phyloP scores from a whole-genome alignment of 768 basidiomycete species.

The Rhodotorula graminis region DNA sequence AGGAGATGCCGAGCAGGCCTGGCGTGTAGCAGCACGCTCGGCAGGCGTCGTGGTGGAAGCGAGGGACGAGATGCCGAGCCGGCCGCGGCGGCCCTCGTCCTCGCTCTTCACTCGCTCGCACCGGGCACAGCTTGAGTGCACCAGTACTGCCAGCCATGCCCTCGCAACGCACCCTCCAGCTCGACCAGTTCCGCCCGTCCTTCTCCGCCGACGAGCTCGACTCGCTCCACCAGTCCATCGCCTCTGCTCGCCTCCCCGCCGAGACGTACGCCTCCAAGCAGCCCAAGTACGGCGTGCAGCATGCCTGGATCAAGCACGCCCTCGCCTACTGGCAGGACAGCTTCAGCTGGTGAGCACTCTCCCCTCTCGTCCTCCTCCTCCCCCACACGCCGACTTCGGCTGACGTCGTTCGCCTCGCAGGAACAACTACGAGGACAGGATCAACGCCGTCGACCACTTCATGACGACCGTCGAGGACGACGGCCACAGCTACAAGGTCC shows the following conservation, averaged over 20 bases:
- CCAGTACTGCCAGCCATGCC: not conserved
- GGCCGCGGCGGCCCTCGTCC: not conserved
- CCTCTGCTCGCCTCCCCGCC: constrained; percentile 2
- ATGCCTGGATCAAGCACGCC: constrained; percentile 23
- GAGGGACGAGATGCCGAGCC: not conserved
- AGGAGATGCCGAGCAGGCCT: too few species aligned
- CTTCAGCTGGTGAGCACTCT: constrained; percentile 26
- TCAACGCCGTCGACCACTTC: constrained; percentile 40
- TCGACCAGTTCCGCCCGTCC: constrained; percentile 20
- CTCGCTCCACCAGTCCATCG: not conserved
- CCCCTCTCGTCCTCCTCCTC: not conserved
- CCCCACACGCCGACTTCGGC: not conserved
- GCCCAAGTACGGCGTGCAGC: constrained; percentile 19
- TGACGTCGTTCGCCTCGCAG: not conserved
- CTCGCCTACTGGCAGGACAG: constrained; percentile 33
- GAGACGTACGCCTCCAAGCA: constrained; percentile 18
- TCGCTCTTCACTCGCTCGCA: not conserved
- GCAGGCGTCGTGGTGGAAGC: not conserved
- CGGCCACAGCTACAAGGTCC: constrained; percentile 4
- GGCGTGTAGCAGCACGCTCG: too few species aligned
- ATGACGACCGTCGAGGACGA: constrained; percentile 15
- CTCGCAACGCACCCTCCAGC: constrained; percentile 1
- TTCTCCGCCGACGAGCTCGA: constrained; percentile 18
- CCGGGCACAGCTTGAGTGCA: too few species aligned
- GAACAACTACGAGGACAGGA: constrained; percentile 25